Percentiles rank a stretch among this genome's conserved stretches.
These are phyloP conservation scores for Stagonosporopsis vannaccii DNA, from an alignment of 2,329 filamentous ascomycete genomes.

Conservation along the genomic window DNA sequence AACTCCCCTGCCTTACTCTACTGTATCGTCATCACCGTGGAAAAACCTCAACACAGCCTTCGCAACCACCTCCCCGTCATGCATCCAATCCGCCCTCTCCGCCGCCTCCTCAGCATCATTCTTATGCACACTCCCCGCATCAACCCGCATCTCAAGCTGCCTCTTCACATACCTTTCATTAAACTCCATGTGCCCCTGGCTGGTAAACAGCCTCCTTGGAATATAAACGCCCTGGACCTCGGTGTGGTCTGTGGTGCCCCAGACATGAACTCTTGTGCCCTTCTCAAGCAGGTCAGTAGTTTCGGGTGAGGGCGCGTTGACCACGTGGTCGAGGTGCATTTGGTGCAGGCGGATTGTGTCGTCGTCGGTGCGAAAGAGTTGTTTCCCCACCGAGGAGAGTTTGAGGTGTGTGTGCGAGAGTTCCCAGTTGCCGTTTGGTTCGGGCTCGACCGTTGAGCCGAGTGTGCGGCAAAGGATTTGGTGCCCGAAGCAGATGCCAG, in stretches of 20 bases:
- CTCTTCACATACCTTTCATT: conserved; percentile 56
- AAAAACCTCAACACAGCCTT: conserved; percentile 43
- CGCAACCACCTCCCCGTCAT: conserved; percentile 40
- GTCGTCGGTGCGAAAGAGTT: conserved; percentile 49
- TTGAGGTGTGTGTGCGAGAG: conserved; percentile 53
- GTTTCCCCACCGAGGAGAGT: conserved; percentile 51
- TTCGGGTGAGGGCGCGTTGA: conserved; percentile 39
- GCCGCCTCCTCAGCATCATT: conserved; percentile 47
- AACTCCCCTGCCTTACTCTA: conserved; percentile 4
- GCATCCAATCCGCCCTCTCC: conserved; percentile 42
- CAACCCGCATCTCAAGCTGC: conserved; percentile 54
- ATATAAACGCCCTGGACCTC: conserved; percentile 57
- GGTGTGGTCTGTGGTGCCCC: conserved; percentile 56
- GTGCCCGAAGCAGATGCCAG: conserved; percentile 59
- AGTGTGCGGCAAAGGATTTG: conserved; percentile 56
- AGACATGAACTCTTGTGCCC: conserved; percentile 57
- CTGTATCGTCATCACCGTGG: conserved; percentile 42
- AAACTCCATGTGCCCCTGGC: conserved; percentile 57
- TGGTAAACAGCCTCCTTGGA: conserved; percentile 54
- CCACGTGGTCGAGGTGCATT: conserved; percentile 58
- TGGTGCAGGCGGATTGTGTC: conserved; percentile 53
- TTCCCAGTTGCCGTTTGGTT: conserved; percentile 55
- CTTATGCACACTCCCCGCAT: conserved; percentile 53
- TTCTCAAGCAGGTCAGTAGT: conserved; percentile 33
- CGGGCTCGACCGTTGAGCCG: conserved; percentile 49